These are phyloP conservation scores for Herpetomonas samuelpessoai DNA, from an alignment of 208 protist species.

Conservation along the genomic window DNA sequence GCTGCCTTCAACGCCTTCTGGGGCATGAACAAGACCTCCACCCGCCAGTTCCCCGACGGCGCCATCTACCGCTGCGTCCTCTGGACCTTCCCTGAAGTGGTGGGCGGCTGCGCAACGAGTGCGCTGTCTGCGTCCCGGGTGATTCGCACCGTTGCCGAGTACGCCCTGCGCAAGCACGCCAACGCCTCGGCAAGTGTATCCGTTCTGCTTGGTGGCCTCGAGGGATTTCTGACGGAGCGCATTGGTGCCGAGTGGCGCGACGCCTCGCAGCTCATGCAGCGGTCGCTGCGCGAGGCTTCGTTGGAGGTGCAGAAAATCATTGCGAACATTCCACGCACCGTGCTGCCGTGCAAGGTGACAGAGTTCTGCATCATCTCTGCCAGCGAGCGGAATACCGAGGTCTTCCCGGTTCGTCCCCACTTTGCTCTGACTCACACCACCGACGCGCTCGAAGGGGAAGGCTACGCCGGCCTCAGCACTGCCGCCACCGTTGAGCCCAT, in stretches of 20 bases:
- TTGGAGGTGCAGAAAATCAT: slow-evolving; percentile 63
- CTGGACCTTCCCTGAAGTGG: slow-evolving; percentile 60
- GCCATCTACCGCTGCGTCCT: slow-evolving; percentile 84
- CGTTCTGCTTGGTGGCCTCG: slow-evolving; percentile 58
- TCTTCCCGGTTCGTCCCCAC: slow-evolving; percentile 77
- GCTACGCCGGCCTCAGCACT: slow-evolving; percentile 53
- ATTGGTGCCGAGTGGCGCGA: slow-evolving; percentile 79
- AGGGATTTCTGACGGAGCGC: slow-evolving; percentile 60
- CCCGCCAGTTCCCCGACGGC: slow-evolving; percentile 85
- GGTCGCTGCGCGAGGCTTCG: slow-evolving; percentile 52
- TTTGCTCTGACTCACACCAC: slow-evolving; percentile 71
- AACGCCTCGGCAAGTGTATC: slow-evolving; percentile 19
- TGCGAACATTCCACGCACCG: slow-evolving; percentile 42
- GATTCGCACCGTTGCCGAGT: slow-evolving; percentile 52
- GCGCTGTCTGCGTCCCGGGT: slow-evolving; percentile 53
- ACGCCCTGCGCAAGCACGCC: slow-evolving; percentile 59
- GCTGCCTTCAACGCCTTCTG: slow-evolving; percentile 80
- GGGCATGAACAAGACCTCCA: slow-evolving; percentile 61
- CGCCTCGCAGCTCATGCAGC: slow-evolving; percentile 51
- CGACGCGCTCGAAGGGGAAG: slow-evolving; percentile 32
- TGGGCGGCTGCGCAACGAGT: slow-evolving; percentile 24
- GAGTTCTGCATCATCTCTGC: slow-evolving; percentile 71
- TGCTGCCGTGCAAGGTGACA: slow-evolving; percentile 75
- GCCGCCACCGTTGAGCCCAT: slow-evolving; percentile 71
- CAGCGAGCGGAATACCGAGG: slow-evolving; percentile 64